Evolutionary conservation across 768 basidiomycete species (phyloP), one percentile per base, ranked within the genome.

Genomic region (Lactifluus hygrophoroides): DNA sequence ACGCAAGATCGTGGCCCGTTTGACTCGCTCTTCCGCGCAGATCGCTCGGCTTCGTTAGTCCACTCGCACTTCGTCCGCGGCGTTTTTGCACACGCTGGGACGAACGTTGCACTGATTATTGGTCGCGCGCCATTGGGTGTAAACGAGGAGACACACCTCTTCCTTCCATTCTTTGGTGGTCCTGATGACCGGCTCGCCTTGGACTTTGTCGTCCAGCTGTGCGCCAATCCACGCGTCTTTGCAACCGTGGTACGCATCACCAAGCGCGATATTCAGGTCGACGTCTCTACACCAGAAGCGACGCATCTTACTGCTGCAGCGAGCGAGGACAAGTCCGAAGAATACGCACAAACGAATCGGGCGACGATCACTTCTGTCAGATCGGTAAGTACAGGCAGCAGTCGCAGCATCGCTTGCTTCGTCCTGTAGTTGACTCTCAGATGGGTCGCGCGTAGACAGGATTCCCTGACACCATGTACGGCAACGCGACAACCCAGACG

Each of bases 161-260:
- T 92, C 72, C 66, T 96, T 13, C 89, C 92, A 0, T 97, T 97
- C 80, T 89, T 92, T 69, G 95, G 95, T 23, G 95, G 95, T 0
- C 88, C 92, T 0, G 95, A 98, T 69, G 94, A 96, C 68, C 78
- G 95, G 3, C 76, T 93, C 17, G 90, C 92, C 0, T 73, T 98
- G 35, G 83, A 88, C 30, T 83, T 97, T 64, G 86, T 90, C 23
- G 80, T 87, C 14, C 94, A 94, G 70, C 73, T 96, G 28, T 94
- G 90, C 69, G 74, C 78, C 57, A 86, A 85, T 63, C 74, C 80
- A 13, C 75, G 73, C 55, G 77, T 89, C 13, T 80, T 74, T 9
- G 95, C 91, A 11, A 92, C 88, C 0, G 82, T 94, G 3, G 69
- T 93, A 52, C 77, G 84, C 64, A 72, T 95, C 57, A 69, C 68